These are phyloP conservation scores for Cornus controversa DNA, from an alignment of 148 eudicot species.

Conservation along the genomic window DNA sequence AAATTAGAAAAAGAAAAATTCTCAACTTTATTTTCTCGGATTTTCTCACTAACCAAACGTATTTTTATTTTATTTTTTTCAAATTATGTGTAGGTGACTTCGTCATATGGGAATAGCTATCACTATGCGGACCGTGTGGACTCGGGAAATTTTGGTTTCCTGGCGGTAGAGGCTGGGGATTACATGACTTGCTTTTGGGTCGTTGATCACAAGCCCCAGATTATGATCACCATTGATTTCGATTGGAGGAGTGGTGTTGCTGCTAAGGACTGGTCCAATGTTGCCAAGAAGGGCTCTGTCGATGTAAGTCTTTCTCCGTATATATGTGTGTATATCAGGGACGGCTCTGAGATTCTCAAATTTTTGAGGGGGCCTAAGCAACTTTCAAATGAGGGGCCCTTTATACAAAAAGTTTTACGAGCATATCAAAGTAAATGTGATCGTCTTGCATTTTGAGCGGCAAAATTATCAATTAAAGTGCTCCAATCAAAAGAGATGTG, in stretches of 20 bases:
- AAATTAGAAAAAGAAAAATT: not conserved
- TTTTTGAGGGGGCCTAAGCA: too few species aligned
- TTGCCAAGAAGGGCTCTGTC: constrained; percentile 76
- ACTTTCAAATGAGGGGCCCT: too few species aligned
- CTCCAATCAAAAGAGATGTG: too few species aligned
- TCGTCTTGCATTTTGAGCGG: too few species aligned
- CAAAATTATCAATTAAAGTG: too few species aligned
- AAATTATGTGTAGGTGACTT: constrained; percentile 52
- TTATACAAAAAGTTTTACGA: too few species aligned
- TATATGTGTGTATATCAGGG: too few species aligned
- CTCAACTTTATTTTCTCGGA: not conserved
- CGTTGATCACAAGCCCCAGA: constrained; percentile 54
- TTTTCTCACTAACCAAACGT: not conserved
- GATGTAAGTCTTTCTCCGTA: constrained; percentile 11
- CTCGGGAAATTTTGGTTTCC: constrained; percentile 79
- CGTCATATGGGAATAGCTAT: constrained; percentile 61
- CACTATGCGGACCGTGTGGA: constrained; percentile 62
- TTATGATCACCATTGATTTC: constrained; percentile 65
- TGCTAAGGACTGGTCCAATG: constrained; percentile 86
- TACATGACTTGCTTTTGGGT: constrained; percentile 86
- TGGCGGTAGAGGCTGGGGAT: constrained; percentile 79
- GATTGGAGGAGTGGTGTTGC: constrained; percentile 92
- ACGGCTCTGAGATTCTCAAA: too few species aligned
- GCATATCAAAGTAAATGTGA: too few species aligned
- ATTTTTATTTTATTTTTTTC: not conserved